Base-by-base conservation (phyloP, 345 rosid genomes). In the Clarkia xantiana region DNA sequence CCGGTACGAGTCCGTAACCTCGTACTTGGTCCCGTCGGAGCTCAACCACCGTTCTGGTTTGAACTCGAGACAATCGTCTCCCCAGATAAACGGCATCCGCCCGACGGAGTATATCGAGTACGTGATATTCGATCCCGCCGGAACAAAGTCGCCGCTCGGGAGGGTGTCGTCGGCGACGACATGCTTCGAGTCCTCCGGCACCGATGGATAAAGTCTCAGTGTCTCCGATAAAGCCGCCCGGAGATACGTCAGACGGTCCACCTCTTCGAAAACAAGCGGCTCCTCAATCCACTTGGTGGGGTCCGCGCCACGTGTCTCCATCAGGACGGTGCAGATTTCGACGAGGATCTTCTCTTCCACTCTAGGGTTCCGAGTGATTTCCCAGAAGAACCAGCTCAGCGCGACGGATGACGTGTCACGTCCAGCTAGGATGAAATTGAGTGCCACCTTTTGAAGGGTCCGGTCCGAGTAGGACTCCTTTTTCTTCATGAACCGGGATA, bases 141-240 rank as follows among this genome's bases (percentile, higher is more conserved):
- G 73, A 1, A 68, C 66, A 50, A 51, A 63, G 1, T 65, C 60
- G 1, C 73, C 69, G 59, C 60, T 68, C 15, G 73, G 73, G 18
- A 68, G 36, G 2, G 53, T 55, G 55, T 68, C 73, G 44, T 68
- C 73, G 22, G 59, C 45, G 22, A 60, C 65, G 39, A 39, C 73
- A 44, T 68, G 69, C 62, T 68, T 68, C 12, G 73, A 68, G 56
- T 68, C 69, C 52, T 63, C 44, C 11, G 69, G 73, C 12, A 63
- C 73, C 6, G 73, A 68, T 1, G 73, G 73, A 53, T 68, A 63
- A 0, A 68, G 73, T 62, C 73, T 47, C 14, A 68, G 62, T 44
- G 73, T 63, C 57, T 68, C 73, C 34, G 65, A 63, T 10, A 68
- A 36, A 4, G 73, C 73, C 13, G 73, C 73, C 48, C 64, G 63